Evolutionary conservation across 352 stramenopile species (phyloP).

Genomic region (Phytophthora parvispora): DNA sequence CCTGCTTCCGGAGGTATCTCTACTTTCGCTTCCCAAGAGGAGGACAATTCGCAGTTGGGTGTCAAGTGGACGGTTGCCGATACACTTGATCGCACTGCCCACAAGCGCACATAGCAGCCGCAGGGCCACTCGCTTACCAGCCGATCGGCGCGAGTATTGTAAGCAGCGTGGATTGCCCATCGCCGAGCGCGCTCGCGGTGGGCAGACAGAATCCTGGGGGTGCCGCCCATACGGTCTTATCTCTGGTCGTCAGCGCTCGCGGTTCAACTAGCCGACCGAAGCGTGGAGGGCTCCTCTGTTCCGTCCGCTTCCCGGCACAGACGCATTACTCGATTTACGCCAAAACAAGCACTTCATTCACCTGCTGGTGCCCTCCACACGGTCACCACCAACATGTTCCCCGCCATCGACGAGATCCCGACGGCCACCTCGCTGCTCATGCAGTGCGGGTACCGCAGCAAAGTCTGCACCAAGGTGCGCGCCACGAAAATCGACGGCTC

Average conservation of each 20-base stretch:
- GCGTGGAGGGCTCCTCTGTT: not conserved
- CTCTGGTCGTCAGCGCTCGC: not conserved
- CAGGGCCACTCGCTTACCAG: not conserved
- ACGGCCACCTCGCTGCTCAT: constrained; percentile 21
- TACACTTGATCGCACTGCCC: not conserved
- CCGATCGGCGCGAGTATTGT: not conserved
- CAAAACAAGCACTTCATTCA: not conserved
- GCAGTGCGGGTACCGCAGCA: constrained; percentile 54
- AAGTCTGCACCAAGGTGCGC: constrained; percentile 53
- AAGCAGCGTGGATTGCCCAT: not conserved
- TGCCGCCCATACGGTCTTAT: constrained; percentile 1
- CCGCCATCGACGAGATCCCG: constrained; percentile 24
- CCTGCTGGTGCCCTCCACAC: too few species aligned
- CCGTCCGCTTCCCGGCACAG: not conserved
- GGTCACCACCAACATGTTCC: constrained; percentile 10
- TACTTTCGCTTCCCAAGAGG: too few species aligned
- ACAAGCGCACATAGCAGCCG: not conserved
- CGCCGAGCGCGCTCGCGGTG: not conserved
- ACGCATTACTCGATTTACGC: not conserved
- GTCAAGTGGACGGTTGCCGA: constrained; percentile 1
- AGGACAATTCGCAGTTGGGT: not conserved
- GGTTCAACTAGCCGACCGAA: not conserved
- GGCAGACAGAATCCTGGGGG: constrained; percentile 6
- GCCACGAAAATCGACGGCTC: constrained; percentile 56
- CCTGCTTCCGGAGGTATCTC: not conserved